These are phyloP conservation scores for Zopfia rhizophila DNA, from an alignment of 2,329 filamentous ascomycete genomes.

Conservation along the genomic window DNA sequence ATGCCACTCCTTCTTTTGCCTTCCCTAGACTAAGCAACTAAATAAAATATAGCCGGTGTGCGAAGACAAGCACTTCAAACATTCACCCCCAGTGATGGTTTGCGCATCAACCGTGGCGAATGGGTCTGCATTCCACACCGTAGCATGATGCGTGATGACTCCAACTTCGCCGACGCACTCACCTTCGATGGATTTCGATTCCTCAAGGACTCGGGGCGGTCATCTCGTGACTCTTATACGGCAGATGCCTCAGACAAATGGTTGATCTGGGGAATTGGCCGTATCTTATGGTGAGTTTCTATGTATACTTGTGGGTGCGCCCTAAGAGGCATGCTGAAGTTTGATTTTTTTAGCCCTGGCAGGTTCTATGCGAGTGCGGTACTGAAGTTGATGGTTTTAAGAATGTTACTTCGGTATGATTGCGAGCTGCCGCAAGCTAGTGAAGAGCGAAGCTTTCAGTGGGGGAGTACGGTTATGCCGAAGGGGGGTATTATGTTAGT, in stretches of 20 bases:
- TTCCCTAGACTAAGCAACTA: too few species aligned
- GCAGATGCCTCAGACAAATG: constrained; percentile 5
- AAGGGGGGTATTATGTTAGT: constrained; percentile 2
- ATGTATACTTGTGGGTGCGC: background rate
- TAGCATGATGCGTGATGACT: constrained; percentile 5
- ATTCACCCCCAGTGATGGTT: constrained; percentile 28
- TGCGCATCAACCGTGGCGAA: constrained; percentile 20
- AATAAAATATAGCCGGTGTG: too few species aligned
- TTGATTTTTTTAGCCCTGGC: constrained; percentile 3
- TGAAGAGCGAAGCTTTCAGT: constrained; percentile 3
- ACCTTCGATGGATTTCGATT: constrained; percentile 4
- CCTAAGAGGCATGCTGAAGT: background rate
- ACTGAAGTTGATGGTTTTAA: constrained; percentile 5
- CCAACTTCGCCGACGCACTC: background rate
- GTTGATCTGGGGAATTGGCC: constrained; percentile 7
- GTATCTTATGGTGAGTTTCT: constrained; percentile 6
- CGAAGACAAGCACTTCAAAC: constrained; percentile 25
- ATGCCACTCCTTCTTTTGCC: constrained; percentile 7
- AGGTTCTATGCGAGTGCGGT: constrained; percentile 7
- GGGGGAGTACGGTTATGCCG: constrained; percentile 9
- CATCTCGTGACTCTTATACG: constrained; percentile 2
- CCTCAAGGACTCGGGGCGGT: constrained; percentile 1
- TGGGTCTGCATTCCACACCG: constrained; percentile 9
- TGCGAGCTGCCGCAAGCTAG: constrained; percentile 1
- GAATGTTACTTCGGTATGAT: constrained; percentile 5